These are phyloP conservation scores for Ambrosiella xylebori DNA, from an alignment of 2,329 filamentous ascomycete species.

Conservation along the genomic window DNA sequence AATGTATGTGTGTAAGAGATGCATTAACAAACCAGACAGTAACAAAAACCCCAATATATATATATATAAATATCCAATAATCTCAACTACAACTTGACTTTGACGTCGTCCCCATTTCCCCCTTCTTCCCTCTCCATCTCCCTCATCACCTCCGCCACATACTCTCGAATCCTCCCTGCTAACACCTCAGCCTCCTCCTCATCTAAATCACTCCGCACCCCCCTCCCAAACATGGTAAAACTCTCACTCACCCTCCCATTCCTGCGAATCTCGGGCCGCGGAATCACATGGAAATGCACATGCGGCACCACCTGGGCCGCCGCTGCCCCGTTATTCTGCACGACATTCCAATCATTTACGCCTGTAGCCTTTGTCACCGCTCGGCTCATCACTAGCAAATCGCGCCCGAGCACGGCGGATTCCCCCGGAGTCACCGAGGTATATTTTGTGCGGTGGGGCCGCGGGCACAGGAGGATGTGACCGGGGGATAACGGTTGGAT, in stretches of 20 bases:
- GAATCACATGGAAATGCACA: constrained; percentile 89
- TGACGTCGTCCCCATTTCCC: constrained; percentile 13
- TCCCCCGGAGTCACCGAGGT: constrained; percentile 41
- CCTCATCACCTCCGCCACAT: constrained; percentile 30
- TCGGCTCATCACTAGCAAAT: constrained; percentile 54
- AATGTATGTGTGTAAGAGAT: background rate
- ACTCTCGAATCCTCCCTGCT: constrained; percentile 35
- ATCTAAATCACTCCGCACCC: constrained; percentile 55
- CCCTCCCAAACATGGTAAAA: constrained; percentile 72
- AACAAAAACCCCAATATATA: constrained; percentile 6
- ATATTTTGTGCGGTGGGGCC: constrained; percentile 61
- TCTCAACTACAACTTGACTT: background rate
- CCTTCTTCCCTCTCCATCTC: constrained; percentile 21
- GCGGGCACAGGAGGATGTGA: constrained; percentile 67
- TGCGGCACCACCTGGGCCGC: constrained; percentile 88
- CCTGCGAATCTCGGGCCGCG: constrained; percentile 50
- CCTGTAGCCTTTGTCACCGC: constrained; percentile 54
- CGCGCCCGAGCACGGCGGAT: constrained; percentile 46
- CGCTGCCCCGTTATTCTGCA: constrained; percentile 84
- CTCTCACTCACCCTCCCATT: constrained; percentile 39
- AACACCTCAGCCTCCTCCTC: constrained; percentile 52
- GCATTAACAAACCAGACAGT: constrained; percentile 6
- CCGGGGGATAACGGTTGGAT: constrained; percentile 75
- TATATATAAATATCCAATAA: background rate
- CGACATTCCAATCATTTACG: constrained; percentile 79